These are phyloP conservation scores for Cladophialophora yegresii DNA, from an alignment of 2,329 filamentous ascomycete species.

Conservation along the genomic window DNA sequence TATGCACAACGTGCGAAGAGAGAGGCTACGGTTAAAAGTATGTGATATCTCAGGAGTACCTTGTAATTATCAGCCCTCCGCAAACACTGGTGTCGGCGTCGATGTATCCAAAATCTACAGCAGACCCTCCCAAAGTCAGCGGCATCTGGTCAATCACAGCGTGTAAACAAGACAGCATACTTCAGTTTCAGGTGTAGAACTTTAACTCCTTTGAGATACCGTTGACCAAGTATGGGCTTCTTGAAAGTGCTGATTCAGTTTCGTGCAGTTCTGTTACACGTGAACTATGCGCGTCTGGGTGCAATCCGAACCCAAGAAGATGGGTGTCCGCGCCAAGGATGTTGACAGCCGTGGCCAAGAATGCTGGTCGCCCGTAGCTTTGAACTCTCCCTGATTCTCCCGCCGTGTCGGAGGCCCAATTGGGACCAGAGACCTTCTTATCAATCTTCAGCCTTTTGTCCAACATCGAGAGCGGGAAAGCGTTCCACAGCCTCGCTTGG, in stretches of 20 bases:
- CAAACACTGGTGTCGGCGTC: not conserved
- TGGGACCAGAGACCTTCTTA: not conserved
- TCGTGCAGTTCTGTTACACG: not conserved
- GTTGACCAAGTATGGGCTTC: not conserved
- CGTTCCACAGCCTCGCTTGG: constrained; percentile 19
- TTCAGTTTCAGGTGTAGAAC: not conserved
- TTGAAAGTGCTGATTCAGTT: not conserved
- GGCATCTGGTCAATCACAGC: not conserved
- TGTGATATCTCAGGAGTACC: not conserved
- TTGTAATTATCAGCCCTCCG: not conserved
- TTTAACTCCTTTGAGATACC: not conserved
- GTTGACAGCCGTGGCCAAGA: not conserved
- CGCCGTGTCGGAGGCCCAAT: not conserved
- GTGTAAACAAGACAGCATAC: not conserved
- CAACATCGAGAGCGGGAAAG: not conserved
- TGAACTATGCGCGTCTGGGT: not conserved
- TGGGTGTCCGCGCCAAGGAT: not conserved
- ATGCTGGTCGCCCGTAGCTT: not conserved
- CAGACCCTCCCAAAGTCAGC: not conserved
- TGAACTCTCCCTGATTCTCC: not conserved
- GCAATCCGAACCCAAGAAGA: constrained; percentile 1
- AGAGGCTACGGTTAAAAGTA: not conserved
- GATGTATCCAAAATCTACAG: not conserved
- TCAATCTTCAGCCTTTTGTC: not conserved
- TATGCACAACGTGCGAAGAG: not conserved